Conservation (phyloP, 331 rosid genomes). For the Rhamnella rubrinervis region DNA sequence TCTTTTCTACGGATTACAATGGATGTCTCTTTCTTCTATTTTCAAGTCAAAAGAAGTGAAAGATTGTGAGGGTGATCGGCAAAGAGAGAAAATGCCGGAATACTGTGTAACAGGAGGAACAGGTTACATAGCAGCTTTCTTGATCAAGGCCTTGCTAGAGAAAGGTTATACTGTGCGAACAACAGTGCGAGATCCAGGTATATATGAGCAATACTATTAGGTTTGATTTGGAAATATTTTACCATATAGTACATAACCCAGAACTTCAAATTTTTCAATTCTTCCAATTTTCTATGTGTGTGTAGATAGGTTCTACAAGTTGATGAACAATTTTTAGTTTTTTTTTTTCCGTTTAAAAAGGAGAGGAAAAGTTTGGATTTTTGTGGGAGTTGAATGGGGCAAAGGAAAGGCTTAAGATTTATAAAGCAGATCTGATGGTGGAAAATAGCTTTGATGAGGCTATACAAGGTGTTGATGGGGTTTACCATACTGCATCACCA, state of each 20-base stretch:
- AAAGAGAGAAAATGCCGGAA: conserved; percentile 44
- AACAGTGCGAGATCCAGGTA: conserved; percentile 76
- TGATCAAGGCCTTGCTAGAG: conserved; percentile 62
- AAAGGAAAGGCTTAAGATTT: conserved; percentile 58
- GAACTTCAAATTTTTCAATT: background rate
- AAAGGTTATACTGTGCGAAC: conserved; percentile 66
- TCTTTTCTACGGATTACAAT: too few species aligned
- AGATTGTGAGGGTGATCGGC: too few species aligned
- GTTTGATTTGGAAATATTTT: too few species aligned
- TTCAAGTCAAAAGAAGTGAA: too few species aligned
- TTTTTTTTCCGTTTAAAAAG: background rate
- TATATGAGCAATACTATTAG: background rate
- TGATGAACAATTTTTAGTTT: background rate
- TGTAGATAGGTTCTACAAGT: too few species aligned
- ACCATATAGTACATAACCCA: background rate
- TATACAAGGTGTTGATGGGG: conserved; percentile 66
- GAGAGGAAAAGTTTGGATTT: conserved; percentile 63
- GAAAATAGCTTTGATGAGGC: conserved; percentile 83
- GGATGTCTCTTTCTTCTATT: too few species aligned
- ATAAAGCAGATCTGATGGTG: conserved; percentile 56
- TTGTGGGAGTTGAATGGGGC: conserved; percentile 59
- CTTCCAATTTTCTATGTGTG: too few species aligned
- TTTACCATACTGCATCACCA: conserved; percentile 83
- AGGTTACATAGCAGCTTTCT: conserved; percentile 69
- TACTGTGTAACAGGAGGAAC: conserved; percentile 86